Percentiles rank a stretch among this genome's conserved stretches.
Conservation (phyloP, 1,139 yeast genomes). For the Pichia sp. region DNA sequence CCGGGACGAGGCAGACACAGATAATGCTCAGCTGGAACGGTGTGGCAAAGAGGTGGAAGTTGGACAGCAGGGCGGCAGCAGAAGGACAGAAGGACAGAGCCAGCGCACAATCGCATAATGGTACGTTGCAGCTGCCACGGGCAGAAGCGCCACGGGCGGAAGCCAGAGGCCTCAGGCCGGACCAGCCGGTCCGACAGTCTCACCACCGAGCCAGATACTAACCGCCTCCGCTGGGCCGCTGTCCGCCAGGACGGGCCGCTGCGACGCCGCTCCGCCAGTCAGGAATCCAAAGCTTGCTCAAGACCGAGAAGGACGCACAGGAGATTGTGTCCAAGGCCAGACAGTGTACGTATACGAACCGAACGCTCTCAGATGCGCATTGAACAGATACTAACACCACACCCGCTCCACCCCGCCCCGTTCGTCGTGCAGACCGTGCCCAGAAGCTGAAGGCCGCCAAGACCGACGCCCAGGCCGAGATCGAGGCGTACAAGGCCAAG, state of each 20-base stretch:
- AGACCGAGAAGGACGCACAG: conserved; percentile 94
- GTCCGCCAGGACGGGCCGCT: too few species aligned
- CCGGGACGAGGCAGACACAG: background rate
- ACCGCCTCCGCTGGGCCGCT: background rate
- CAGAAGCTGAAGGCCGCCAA: conserved; percentile 90
- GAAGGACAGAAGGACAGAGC: too few species aligned
- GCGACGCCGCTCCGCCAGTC: conserved; percentile 23
- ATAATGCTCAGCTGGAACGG: background rate
- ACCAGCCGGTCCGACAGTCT: too few species aligned
- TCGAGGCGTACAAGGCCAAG: conserved; percentile 76
- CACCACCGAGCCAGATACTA: conserved; percentile 1
- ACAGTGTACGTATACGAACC: conserved; percentile 43
- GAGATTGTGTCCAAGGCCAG: conserved; percentile 91
- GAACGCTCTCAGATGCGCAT: background rate
- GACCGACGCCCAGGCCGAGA: conserved; percentile 86
- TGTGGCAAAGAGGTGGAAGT: background rate
- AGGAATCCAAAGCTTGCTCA: conserved; percentile 37
- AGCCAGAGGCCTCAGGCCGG: background rate
- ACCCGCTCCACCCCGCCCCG: background rate
- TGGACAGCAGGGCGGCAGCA: too few species aligned
- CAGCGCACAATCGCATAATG: background rate
- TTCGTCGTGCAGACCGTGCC: conserved; percentile 48
- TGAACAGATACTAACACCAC: conserved; percentile 5
- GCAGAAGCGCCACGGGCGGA: background rate
- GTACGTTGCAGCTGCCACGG: background rate